Evolutionary conservation across 2,329 filamentous ascomycete genomes (phyloP), one percentile per base, ranked within the genome.

Genomic region (Westerdykella aurantiaca): DNA sequence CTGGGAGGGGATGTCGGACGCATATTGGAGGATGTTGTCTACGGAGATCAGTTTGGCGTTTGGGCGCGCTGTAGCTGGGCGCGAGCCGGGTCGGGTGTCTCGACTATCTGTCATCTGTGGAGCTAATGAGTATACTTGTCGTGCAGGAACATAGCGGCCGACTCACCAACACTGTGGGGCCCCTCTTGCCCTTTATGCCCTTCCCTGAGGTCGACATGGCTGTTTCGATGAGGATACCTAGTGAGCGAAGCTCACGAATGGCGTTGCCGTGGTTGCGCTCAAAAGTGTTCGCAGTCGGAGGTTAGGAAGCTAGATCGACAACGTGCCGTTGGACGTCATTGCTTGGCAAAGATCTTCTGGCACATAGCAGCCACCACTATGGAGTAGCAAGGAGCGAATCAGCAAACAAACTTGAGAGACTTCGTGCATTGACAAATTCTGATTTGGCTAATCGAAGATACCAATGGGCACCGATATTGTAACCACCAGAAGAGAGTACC

Each of bases 1-100:
- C 58, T 89, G 90, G 0, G 93, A 97, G 1, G 93, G 93, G 34
- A 98, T 93, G 61, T 96, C 90, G 39, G 88, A 93, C 47, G 89
- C 85, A 72, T 95, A 88, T 66, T 95, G 89, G 5, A 98, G 81
- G 52, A 97, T 86, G 64, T 91, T 95, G 71, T 98, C 93, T 67
- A 98, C 91, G 13, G 77, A 81, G 63, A 97, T 88, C 67, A 86
- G 57, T 81, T 86, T 73, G 81, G 90, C 54, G 77, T 74, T 53
- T 56, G 66, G 45, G 56, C 69, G 51, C 55, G 58, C 50, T 51
- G 58, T 61, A 2, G 53, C 49, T 9, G 45, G 51, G 22, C 31
- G 31, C 25, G 56, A 49, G 59, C 64, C 43, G 49, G 51, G 43
- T 52, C 57, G 44, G 60, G 68, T 35, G 60, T 81, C 77, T 46